phyloP scores from a whole-genome alignment of 495 filamentous ascomycete species.

The Penicillium soppii region DNA sequence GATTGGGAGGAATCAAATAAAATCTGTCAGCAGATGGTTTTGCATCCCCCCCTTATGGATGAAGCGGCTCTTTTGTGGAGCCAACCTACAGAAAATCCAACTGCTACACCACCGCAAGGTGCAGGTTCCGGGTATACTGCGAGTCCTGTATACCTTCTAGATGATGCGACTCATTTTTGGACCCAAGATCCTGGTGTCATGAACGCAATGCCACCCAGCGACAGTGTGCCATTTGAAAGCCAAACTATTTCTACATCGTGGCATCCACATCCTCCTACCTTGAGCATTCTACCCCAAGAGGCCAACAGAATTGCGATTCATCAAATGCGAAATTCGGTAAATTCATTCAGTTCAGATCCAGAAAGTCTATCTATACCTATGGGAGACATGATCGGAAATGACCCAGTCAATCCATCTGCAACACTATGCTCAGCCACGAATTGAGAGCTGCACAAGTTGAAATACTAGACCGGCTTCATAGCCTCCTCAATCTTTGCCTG shows the following conservation, averaged over 20 bases:
- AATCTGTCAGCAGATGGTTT: neutral
- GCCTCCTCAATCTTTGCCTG: slow-evolving; percentile 22
- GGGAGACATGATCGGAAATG: neutral
- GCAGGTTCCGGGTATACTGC: neutral
- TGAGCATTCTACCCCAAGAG: neutral
- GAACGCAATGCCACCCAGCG: neutral
- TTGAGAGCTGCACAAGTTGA: neutral
- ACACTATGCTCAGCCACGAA: neutral
- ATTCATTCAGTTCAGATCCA: neutral
- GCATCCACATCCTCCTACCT: neutral
- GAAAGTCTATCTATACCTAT: slow-evolving; percentile 3
- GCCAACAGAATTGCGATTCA: neutral
- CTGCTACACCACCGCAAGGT: slow-evolving; percentile 6
- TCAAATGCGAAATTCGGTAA: neutral
- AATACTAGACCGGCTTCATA: slow-evolving; percentile 8
- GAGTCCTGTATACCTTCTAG: neutral
- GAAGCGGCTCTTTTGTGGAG: slow-evolving; percentile 5
- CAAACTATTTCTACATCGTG: neutral
- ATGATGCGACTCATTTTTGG: slow-evolving; percentile 14
- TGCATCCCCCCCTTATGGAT: neutral
- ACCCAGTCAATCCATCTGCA: neutral
- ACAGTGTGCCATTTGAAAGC: neutral
- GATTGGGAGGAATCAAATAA: neutral
- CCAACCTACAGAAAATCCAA: neutral
- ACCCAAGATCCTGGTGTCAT: slow-evolving; percentile 4